Base-by-base conservation (phyloP, 495 filamentous ascomycete genomes). In the Penicillium salamii region DNA sequence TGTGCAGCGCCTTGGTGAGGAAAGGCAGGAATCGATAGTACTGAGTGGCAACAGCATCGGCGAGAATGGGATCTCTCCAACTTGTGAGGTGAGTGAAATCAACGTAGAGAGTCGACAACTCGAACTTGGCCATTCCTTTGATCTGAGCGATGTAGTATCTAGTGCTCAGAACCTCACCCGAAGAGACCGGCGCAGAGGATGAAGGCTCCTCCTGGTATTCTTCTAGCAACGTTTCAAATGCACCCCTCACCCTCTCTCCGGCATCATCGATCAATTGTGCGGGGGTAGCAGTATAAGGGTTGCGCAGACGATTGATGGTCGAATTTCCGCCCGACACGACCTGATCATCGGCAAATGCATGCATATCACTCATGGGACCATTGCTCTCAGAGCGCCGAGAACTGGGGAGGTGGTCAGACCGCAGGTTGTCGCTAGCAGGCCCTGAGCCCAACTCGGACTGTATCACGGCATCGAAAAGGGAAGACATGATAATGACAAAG, bases 61-160 rank as follows among this genome's bases (percentile, higher is more conserved):
- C 88, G 33, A 99, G 71, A 28, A 83, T 80, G 19, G 87, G 88
- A 49, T 87, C 82, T 49, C 83, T 78, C 59, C 79, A 78, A 6
- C 78, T 77, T 15, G 84, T 77, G 31, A 99, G 69, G 68, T 99
- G 93, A 41, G 82, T 89, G 74, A 85, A 99, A 70, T 99, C 95
- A 60, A 99, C 88, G 65, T 97, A 99, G 33, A 97, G 84, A 5
- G 93, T 99, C 1, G 91, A 97, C n/a, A 96, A 78, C 51, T 86
- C 82, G 66, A 89, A 91, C 46, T 83, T 84, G 17, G 80, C 77
- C 79, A 99, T 84, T 46, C 89, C 90, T 58, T 95, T 87, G 48
- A 99, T 93, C 64, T 96, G 95, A 14, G 90, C 90, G 56, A 99
- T 80, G 68, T 99, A 99, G 75, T 97, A 97, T 64, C 90, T 93